phyloP scores from a whole-genome alignment of 495 filamentous ascomycete species.

The Sphaerosporella brunnea region DNA sequence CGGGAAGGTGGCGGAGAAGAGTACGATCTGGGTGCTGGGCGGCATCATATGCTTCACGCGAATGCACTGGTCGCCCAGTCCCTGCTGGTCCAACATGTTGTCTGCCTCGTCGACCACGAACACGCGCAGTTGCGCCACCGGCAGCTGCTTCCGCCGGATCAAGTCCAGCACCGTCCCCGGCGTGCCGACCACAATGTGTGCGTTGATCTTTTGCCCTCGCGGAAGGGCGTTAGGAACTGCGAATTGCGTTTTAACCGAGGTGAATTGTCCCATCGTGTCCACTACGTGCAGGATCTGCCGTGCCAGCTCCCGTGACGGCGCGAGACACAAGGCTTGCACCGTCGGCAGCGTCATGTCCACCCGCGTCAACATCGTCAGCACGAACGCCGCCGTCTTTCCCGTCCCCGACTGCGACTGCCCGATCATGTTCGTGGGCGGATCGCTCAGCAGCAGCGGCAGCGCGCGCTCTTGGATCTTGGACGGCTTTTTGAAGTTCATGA shows the following conservation, averaged over 20 bases:
- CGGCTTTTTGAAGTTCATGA: slow-evolving; percentile 77
- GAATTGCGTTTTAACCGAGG: slow-evolving; percentile 44
- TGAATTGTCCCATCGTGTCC: slow-evolving; percentile 61
- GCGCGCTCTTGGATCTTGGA: slow-evolving; percentile 95
- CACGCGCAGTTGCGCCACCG: slow-evolving; percentile 45
- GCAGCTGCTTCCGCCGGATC: slow-evolving; percentile 51
- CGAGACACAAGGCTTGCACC: slow-evolving; percentile 72
- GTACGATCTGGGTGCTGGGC: slow-evolving; percentile 51
- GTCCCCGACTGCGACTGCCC: slow-evolving; percentile 97
- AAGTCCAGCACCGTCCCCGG: slow-evolving; percentile 82
- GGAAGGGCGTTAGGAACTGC: slow-evolving; percentile 60
- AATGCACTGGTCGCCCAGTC: slow-evolving; percentile 82
- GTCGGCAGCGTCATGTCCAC: slow-evolving; percentile 46
- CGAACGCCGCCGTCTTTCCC: slow-evolving; percentile 92
- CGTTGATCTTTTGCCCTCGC: slow-evolving; percentile 41
- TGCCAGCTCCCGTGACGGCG: slow-evolving; percentile 84
- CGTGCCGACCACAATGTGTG: slow-evolving; percentile 76
- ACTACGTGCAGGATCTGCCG: slow-evolving; percentile 82
- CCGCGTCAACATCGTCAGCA: slow-evolving; percentile 80
- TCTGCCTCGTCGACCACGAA: slow-evolving; percentile 87
- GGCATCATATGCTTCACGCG: slow-evolving; percentile 49
- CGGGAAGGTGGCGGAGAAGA: slow-evolving; percentile 99
- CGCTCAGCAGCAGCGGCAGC: slow-evolving; percentile 65
- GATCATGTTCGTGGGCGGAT: slow-evolving; percentile 81
- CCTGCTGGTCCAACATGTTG: slow-evolving; percentile 91